Base-by-base conservation (phyloP, 164 flowering plant genomes). In the Malania oleifera region DNA sequence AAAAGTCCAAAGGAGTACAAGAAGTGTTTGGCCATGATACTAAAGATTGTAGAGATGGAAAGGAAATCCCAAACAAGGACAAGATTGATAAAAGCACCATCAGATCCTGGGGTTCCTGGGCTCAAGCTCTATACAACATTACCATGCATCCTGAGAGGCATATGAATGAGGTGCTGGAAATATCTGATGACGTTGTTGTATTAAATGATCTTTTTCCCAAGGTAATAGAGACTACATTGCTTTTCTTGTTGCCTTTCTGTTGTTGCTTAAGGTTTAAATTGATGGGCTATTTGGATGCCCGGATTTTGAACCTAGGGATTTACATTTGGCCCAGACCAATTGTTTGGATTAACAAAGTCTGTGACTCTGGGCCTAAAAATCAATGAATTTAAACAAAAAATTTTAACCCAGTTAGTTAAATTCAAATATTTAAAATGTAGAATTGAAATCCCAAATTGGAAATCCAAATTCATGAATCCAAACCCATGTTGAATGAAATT, bases 121-220 rank as follows among this genome's bases (percentile, higher is more conserved):
- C 96, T 28, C 85, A 77, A 75, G 71, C 85, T 69, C 88, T 92
- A 52, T 70, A 84, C 73, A 63, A 66, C 25, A 78, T 80, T 57
- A 89, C 92, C 9, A 86, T 75, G 89, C 67, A 81, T 70, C 97
- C 98, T 18, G 91, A 84, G 60, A 69, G 41, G 58, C 80, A 89
- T 61, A 78, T 67, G 59, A 69, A 82, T 52, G 76, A 54, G 46
- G 65, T 86, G 29, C 40, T 92, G 5, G 95, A 89, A 74, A 63
- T 75, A 35, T 70, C 71, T 15, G 84, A 82, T 56, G 82, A 86
- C 56, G 67, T 80, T 67, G 82, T 87, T 69, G 95, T 89, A 35
- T 25, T 87, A 51, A 81, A 86, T 70, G 97, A 87, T 69, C 75
- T 77, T 43, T 92, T 83, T 73, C 95, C 97, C 19, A 90, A 93